These are phyloP conservation scores for Saussurea involucrata DNA, from an alignment of 129 eudicot genomes.

Conservation along the genomic window DNA sequence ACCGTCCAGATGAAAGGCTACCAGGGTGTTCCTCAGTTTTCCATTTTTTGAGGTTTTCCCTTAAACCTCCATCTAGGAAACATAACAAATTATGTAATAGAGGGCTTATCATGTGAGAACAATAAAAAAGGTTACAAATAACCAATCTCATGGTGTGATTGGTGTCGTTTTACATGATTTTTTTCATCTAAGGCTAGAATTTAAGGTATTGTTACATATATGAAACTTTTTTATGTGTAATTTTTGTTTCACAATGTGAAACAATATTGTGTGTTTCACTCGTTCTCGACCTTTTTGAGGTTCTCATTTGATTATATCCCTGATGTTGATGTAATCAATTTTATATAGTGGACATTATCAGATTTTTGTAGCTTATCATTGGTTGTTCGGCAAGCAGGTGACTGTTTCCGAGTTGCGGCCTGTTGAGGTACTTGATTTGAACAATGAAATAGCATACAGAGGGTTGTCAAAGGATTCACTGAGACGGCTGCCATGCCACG, in stretches of 20 bases:
- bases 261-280: not conserved
- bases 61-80: no score
- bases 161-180: no score
- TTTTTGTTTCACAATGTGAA: not conserved
- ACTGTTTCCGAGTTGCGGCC: slow-evolving; percentile 27
- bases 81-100: not conserved
- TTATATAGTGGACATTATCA: not conserved
- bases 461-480: slow-evolving; percentile 46
- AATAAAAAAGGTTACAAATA: not conserved
- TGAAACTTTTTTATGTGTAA: not conserved
- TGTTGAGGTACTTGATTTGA: slow-evolving; percentile 29
- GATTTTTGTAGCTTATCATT: not conserved
- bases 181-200: not conserved
- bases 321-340: not conserved
- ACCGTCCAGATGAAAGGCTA: no score
- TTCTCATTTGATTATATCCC: not conserved
- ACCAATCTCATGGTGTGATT: no score
- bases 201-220: not conserved
- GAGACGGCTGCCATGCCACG: slow-evolving; percentile 44
- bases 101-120: not conserved
- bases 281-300: not conserved
- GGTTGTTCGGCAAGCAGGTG: slow-evolving; percentile 19
- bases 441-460: slow-evolving; percentile 31
- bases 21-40: no score
- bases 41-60: no score